Evolutionary conservation across 805 yeast genomes (phyloP), one percentile per base, ranked within the genome.

Genomic region (Wickerhamiella hasegawae): DNA sequence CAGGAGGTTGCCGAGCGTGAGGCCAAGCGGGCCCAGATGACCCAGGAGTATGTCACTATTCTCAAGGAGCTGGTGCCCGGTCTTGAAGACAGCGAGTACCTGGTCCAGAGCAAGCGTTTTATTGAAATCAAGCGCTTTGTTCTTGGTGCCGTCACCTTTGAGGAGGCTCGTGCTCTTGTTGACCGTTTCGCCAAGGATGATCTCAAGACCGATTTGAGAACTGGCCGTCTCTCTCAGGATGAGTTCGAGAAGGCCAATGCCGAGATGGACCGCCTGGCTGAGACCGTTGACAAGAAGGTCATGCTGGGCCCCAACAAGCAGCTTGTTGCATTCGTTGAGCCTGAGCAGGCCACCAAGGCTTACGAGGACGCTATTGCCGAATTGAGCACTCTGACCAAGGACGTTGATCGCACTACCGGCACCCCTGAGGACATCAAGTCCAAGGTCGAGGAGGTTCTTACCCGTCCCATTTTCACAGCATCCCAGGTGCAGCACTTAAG

Each of bases 101-200:
- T 60, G 32, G 29, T 60, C 18, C 73, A 70, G n/a, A 57, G 70
- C 3, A 51, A 57, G 24, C 72, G 90, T 52, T 58, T 81, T 30
- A 50, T 66, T 4, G 57, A 62, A 29, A 58, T 78, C 33, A 69
- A 68, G 41, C 69, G 69, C 35, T 68, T 63, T 41, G 46, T 74
- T 36, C 65, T 65, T 43, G 72, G 71, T 42, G 92, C 87, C n/a
- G 63, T 68, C 42, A 31, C 64, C 0, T 38, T 63, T 15, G 57
- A 54, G 15, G 83, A 73, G 38, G 76, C 93, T 2, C 65, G 65
- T 45, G 60, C 58, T 30, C 71, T 73, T 40, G 65, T 81, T 1
- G 72, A 76, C 16, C 64, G 58, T 46, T 67, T 70, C 45, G 53
- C 49, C 26, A 30, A 43, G 2, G 45, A 57, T 11, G 73, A 70